phyloP scores from a whole-genome alignment of 1,284 basidiomycete species.

The Anthracocystis walkeri region DNA sequence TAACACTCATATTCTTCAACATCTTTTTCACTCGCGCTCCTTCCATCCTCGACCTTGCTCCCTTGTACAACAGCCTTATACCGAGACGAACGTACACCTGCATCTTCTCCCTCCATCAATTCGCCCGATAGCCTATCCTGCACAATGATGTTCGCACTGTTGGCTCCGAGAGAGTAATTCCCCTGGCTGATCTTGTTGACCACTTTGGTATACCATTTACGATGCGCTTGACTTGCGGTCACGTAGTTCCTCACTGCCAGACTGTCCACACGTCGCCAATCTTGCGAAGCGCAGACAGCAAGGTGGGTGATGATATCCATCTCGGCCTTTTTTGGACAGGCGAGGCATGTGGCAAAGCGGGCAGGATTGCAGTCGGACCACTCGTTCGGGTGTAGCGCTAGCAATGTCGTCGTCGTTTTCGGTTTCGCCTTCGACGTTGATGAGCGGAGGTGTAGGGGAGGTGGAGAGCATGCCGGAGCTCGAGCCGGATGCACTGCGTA shows the following conservation, averaged over 20 bases:
- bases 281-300: constrained; percentile 88
- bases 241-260: constrained; percentile 87
- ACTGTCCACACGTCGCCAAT: constrained; percentile 86
- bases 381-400: constrained; percentile 75
- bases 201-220: constrained; percentile 95
- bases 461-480: constrained; percentile 32
- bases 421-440: constrained; percentile 30
- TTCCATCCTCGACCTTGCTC: constrained; percentile 89
- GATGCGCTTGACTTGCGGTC: constrained; percentile 91
- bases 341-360: constrained; percentile 91
- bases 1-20: constrained; percentile 88
- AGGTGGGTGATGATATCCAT: constrained; percentile 88
- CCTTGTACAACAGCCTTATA: constrained; percentile 91
- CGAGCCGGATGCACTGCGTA: constrained; percentile 17
- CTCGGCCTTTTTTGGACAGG: constrained; percentile 85
- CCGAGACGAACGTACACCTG: constrained; percentile 93
- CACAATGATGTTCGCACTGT: constrained; percentile 87
- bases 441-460: constrained; percentile 27
- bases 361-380: constrained; percentile 94
- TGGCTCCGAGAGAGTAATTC: constrained; percentile 86
- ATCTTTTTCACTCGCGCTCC: constrained; percentile 83
- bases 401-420: constrained; percentile 9
- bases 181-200: constrained; percentile 80
- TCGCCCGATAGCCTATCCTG: constrained; percentile 81
- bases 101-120: constrained; percentile 96